Conservation (phyloP, 352 stramenopile species). For the Peronospora tabacina region DNA sequence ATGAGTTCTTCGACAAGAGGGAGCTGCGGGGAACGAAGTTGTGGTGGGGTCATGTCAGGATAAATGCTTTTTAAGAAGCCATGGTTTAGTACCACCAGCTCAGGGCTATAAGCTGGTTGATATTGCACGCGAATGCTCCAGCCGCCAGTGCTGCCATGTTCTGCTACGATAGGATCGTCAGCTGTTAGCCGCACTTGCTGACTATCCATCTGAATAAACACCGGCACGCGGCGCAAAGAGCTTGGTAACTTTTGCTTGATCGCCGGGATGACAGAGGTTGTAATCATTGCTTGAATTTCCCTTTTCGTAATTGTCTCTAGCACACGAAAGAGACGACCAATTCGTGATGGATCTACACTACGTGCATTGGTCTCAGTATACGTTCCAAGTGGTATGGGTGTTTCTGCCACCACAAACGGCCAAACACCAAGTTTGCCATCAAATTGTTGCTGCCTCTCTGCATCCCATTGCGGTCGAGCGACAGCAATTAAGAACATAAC, state of each 20-base stretch:
- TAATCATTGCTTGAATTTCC: slow-evolving; percentile 33
- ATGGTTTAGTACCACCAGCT: slow-evolving; percentile 33
- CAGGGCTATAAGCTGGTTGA: slow-evolving; percentile 32
- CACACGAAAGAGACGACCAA: slow-evolving; percentile 14
- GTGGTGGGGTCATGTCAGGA: slow-evolving; percentile 8
- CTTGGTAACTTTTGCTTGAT: slow-evolving; percentile 33
- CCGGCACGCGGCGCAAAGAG: slow-evolving; percentile 8
- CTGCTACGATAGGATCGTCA: slow-evolving; percentile 27
- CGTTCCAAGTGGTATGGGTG: slow-evolving; percentile 8
- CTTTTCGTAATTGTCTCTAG: slow-evolving; percentile 27
- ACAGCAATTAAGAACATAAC: slow-evolving; percentile 40
- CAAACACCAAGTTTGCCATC: slow-evolving; percentile 40
- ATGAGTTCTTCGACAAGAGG: slow-evolving; percentile 22
- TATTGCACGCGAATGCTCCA: slow-evolving; percentile 38
- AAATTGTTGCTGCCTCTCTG: slow-evolving; percentile 24
- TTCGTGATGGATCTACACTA: slow-evolving; percentile 2
- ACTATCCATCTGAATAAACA: slow-evolving; percentile 36
- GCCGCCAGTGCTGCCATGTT: slow-evolving; percentile 22
- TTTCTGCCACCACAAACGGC: slow-evolving; percentile 22
- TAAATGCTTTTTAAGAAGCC: slow-evolving; percentile 28
- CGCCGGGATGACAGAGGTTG: slow-evolving; percentile 27
- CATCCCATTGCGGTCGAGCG: slow-evolving; percentile 35
- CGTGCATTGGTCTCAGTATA: slow-evolving; percentile 4
- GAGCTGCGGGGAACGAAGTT: slow-evolving; percentile 8
- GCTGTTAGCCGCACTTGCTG: slow-evolving; percentile 32